These are phyloP conservation scores for Leccinum boreale DNA, from an alignment of 768 basidiomycete genomes.

Conservation along the genomic window DNA sequence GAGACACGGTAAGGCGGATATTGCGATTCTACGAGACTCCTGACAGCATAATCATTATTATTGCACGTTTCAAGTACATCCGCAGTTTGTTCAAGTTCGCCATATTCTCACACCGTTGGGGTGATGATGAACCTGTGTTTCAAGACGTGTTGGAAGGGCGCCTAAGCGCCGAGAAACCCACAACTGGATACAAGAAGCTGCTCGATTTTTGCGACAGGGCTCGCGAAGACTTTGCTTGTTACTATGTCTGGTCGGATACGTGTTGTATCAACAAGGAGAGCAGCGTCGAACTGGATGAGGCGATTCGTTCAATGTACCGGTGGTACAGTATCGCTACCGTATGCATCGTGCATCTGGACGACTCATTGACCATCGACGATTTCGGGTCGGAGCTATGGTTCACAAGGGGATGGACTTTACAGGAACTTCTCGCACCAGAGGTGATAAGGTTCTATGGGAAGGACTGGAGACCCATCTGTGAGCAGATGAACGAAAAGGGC, in stretches of 20 bases:
- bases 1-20: slow-evolving; percentile 1
- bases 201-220: slow-evolving; percentile 16
- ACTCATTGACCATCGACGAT: slow-evolving; percentile 6
- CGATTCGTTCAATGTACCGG: slow-evolving; percentile 28
- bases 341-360: slow-evolving; percentile 22
- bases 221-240: slow-evolving; percentile 11
- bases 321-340: slow-evolving; percentile 25
- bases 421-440: slow-evolving; percentile 14
- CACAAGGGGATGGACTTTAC: slow-evolving; percentile 21
- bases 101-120: slow-evolving; percentile 23
- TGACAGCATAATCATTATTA: neutral
- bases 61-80: slow-evolving; percentile 1
- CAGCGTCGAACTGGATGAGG: slow-evolving; percentile 30
- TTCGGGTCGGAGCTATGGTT: slow-evolving; percentile 22
- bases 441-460: slow-evolving; percentile 18
- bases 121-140: slow-evolving; percentile 16
- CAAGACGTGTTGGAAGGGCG: slow-evolving; percentile 1
- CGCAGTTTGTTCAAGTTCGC: slow-evolving; percentile 15
- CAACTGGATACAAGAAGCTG: slow-evolving; percentile 17
- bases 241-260: slow-evolving; percentile 26
- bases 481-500: neutral
- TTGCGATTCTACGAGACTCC: neutral
- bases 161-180: neutral
- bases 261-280: slow-evolving; percentile 24
- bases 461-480: slow-evolving; percentile 16